phyloP scores from a whole-genome alignment of 768 basidiomycete species.

The Gautieria morchelliformis region DNA sequence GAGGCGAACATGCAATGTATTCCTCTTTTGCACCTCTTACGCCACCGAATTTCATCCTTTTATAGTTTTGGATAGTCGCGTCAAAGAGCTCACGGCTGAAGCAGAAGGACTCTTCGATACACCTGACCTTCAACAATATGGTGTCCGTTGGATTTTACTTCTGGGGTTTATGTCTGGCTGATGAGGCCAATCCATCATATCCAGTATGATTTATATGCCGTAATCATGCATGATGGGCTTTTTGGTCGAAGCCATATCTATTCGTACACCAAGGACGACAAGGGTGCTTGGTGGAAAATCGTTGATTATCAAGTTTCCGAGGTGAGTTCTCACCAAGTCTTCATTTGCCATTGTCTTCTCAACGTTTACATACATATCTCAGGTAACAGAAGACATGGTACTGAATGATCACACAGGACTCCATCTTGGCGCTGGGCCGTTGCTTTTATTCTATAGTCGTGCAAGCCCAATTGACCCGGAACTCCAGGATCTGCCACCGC shows the following conservation, averaged over 20 bases:
- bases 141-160: constrained; percentile 28
- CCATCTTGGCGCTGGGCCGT: constrained; percentile 70
- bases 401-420: constrained; percentile 61
- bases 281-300: constrained; percentile 73
- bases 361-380: not conserved
- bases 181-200: not conserved
- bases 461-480: constrained; percentile 8
- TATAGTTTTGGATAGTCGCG: constrained; percentile 44
- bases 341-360: not conserved
- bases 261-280: constrained; percentile 58
- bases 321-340: constrained; percentile 25
- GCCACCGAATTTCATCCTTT: not conserved
- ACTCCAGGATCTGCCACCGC: not conserved
- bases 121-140: constrained; percentile 53
- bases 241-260: constrained; percentile 71
- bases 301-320: constrained; percentile 60
- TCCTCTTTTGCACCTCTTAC: constrained; percentile 5
- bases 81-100: constrained; percentile 35
- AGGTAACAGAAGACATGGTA: constrained; percentile 67
- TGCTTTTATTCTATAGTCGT: constrained; percentile 61
- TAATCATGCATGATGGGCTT: constrained; percentile 68
- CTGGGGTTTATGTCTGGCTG: not conserved
- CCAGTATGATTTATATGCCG: constrained; percentile 74
- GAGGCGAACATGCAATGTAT: constrained; percentile 47
- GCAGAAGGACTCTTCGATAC: constrained; percentile 44